Conservation (phyloP, 495 filamentous ascomycete species). For the Apiosordaria backusii region DNA sequence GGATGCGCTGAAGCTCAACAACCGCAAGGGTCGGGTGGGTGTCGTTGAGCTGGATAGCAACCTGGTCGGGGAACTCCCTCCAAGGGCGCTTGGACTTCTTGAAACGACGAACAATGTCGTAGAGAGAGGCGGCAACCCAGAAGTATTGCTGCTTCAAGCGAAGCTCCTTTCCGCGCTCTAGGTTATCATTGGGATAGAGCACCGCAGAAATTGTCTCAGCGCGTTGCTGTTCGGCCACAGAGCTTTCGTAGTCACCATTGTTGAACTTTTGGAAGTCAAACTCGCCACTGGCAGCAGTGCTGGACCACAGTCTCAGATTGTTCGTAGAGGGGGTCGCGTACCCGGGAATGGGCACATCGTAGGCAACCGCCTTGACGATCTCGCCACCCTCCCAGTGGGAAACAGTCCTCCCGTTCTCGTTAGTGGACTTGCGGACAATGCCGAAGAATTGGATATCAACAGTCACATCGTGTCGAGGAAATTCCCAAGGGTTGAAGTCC, state of each 20-base stretch:
- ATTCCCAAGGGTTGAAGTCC: conserved; percentile 99
- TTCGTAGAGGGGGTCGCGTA: conserved; percentile 88
- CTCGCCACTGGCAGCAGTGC: conserved; percentile 92
- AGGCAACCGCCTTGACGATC: conserved; percentile 87
- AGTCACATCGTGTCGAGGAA: conserved; percentile 88
- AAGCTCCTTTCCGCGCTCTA: conserved; percentile 94
- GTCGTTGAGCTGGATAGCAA: conserved; percentile 97
- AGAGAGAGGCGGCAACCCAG: conserved; percentile 95
- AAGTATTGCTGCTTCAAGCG: conserved; percentile 99
- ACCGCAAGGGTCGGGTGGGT: conserved; percentile 96
- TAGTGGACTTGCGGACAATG: conserved; percentile 63
- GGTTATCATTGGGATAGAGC: conserved; percentile 94
- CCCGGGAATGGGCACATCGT: conserved; percentile 92
- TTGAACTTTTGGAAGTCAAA: conserved; percentile 99
- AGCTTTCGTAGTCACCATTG: conserved; percentile 93
- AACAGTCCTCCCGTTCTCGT: conserved; percentile 69
- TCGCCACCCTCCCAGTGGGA: conserved; percentile 88
- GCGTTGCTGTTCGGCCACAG: conserved; percentile 90
- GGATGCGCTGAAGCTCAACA: conserved; percentile 88
- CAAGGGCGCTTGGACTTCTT: conserved; percentile 93
- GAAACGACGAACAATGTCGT: conserved; percentile 94
- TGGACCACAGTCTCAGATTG: conserved; percentile 94
- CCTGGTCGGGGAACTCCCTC: conserved; percentile 88
- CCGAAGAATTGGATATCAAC: conserved; percentile 98
- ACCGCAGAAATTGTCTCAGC: conserved; percentile 98